A percentile compares a stretch with the other conserved stretches of the same genome.
These are phyloP conservation scores for Xylaria acuta DNA, from an alignment of 495 filamentous ascomycete species.

Conservation along the genomic window DNA sequence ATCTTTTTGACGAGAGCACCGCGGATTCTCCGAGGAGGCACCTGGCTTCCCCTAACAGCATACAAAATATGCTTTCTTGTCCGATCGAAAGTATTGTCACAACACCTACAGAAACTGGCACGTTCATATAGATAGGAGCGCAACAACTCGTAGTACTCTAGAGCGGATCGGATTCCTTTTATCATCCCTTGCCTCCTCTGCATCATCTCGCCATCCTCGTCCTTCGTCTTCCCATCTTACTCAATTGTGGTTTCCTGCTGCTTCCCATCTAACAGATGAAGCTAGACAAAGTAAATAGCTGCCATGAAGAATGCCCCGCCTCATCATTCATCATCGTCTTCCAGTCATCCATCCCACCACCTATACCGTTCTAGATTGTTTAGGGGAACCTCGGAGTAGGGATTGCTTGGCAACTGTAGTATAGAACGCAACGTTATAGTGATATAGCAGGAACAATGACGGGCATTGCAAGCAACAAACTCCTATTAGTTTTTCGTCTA, in stretches of 20 bases:
- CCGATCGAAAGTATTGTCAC: no score
- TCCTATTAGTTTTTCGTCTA: slow-evolving; percentile 16
- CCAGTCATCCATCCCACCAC: background rate
- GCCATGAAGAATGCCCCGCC: background rate
- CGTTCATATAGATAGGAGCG: background rate
- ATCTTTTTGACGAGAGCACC: background rate
- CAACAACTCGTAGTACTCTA: background rate
- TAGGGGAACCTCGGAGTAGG: background rate
- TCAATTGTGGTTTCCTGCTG: background rate
- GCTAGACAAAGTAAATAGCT: background rate
- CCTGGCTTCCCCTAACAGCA: background rate
- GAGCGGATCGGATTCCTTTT: background rate
- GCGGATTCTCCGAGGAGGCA: background rate
- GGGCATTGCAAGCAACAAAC: slow-evolving; percentile 1
- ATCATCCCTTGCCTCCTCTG: background rate
- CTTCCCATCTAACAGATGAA: background rate
- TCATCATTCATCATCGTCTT: background rate
- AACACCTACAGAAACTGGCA: background rate
- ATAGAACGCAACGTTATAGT: background rate
- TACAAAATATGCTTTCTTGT: background rate
- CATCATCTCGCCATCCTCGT: background rate
- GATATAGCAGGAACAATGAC: background rate
- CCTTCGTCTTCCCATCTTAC: background rate
- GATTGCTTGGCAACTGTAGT: background rate
- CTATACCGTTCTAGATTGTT: background rate